A percentile compares a stretch with the other conserved stretches of the same genome.
Conservation (phyloP, 345 rosid species). For the Bruguiera sexangula region DNA sequence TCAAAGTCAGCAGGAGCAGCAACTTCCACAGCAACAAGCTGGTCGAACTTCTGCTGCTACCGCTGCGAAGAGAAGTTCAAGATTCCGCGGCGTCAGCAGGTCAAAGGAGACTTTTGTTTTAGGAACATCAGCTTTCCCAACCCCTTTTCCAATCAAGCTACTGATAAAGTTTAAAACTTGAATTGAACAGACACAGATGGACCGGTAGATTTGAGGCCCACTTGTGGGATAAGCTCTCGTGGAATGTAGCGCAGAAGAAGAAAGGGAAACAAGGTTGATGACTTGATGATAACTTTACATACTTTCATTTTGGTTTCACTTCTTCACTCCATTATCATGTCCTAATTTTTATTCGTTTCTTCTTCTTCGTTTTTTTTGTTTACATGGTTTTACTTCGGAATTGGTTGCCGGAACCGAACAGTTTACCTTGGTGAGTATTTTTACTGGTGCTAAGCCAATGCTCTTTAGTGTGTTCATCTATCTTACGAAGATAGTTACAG, state of each 20-base stretch:
- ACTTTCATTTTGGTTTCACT: background rate
- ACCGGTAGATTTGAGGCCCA: constrained; percentile 69
- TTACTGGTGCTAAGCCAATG: background rate
- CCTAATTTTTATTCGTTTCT: background rate
- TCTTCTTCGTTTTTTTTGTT: constrained; percentile 1
- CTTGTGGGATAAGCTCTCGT: constrained; percentile 66
- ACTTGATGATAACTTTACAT: background rate
- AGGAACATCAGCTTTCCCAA: background rate
- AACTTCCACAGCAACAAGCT: constrained; percentile 19
- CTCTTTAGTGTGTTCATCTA: background rate
- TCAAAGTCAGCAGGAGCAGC: constrained; percentile 30
- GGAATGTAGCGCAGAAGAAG: constrained; percentile 66
- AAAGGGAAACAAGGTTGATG: constrained; percentile 64
- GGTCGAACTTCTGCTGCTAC: constrained; percentile 35
- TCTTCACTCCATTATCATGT: background rate
- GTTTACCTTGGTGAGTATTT: constrained; percentile 55
- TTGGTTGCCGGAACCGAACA: constrained; percentile 22
- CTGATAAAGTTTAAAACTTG: background rate
- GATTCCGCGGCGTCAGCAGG: constrained; percentile 73
- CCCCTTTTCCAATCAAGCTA: background rate
- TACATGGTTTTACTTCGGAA: constrained; percentile 17
- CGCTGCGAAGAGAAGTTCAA: constrained; percentile 67
- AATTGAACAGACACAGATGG: constrained; percentile 53
- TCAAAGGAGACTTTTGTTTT: background rate
- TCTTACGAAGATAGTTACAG: constrained; percentile 3